phyloP scores from a whole-genome alignment of 139 green algal species.

The Zygnema circumcarinatum region DNA sequence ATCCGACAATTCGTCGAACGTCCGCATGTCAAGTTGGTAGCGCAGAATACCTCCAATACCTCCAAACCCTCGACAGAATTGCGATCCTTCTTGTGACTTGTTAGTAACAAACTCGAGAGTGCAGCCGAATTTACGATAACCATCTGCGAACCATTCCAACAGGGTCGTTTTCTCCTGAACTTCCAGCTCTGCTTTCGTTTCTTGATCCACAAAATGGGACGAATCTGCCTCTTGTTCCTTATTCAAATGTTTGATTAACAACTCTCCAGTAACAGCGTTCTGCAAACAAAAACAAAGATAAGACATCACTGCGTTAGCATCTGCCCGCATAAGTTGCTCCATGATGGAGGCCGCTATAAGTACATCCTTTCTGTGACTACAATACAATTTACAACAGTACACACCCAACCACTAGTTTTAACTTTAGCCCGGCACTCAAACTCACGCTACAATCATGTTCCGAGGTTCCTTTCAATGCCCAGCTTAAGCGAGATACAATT shows the following conservation, averaged over 20 bases:
- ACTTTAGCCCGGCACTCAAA: too few relatives aligned
- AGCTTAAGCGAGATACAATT: too few relatives aligned
- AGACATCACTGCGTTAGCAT: neutral
- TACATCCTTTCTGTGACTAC: neutral
- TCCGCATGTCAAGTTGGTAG: conserved; percentile 82
- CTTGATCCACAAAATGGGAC: conserved; percentile 88
- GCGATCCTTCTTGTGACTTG: conserved; percentile 88
- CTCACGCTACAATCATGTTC: too few relatives aligned
- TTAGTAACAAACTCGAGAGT: conserved; percentile 96
- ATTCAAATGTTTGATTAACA: conserved; percentile 71
- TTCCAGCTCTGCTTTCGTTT: conserved; percentile 85
- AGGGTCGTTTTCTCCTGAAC: conserved; percentile 88
- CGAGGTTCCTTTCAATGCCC: too few relatives aligned
- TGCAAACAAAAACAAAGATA: neutral
- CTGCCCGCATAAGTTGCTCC: neutral
- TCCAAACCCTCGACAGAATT: conserved; percentile 90
- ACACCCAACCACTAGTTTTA: neutral
- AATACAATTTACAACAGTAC: neutral
- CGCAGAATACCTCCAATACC: conserved; percentile 76
- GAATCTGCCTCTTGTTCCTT: conserved; percentile 81
- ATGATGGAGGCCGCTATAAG: neutral
- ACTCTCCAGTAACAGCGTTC: conserved; percentile 52
- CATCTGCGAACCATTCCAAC: conserved; percentile 97
- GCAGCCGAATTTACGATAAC: conserved; percentile 99
- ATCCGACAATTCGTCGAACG: conserved; percentile 62